Conservation (phyloP, 345 rosid species). For the Camelina neglecta region DNA sequence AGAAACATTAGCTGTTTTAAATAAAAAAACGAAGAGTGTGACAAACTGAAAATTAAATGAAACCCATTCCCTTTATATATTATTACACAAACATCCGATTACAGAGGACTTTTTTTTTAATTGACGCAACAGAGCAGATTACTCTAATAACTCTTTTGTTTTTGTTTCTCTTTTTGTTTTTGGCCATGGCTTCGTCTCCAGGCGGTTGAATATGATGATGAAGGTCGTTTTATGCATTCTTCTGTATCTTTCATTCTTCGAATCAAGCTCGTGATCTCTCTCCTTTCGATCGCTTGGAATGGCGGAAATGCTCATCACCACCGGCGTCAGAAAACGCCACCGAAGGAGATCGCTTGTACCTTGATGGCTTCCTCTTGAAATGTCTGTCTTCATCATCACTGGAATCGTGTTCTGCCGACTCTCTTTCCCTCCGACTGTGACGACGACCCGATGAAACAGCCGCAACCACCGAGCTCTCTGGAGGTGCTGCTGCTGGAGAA, state of each 20-base stretch:
- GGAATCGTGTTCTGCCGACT: slow-evolving; percentile 61
- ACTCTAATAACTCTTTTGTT: neutral
- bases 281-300: slow-evolving; percentile 36
- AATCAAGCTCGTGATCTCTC: slow-evolving; percentile 32
- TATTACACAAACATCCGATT: slow-evolving; percentile 12
- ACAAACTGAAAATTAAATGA: neutral
- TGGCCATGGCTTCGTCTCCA: neutral
- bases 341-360: slow-evolving; percentile 73
- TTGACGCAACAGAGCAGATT: neutral
- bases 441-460: slow-evolving; percentile 30
- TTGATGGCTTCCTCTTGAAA: slow-evolving; percentile 88
- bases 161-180: too few species aligned
- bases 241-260: neutral
- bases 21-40: neutral
- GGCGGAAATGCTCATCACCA: slow-evolving; percentile 35
- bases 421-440: slow-evolving; percentile 35
- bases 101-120: neutral
- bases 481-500: slow-evolving; percentile 42
- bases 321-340: slow-evolving; percentile 15
- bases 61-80: neutral
- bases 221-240: neutral
- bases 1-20: neutral
- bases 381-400: slow-evolving; percentile 86
- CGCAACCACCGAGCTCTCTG: slow-evolving; percentile 23
- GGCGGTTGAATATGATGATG: too few species aligned